These are phyloP conservation scores for Amanita muscaria DNA, from an alignment of 768 basidiomycete species.

Conservation along the genomic window DNA sequence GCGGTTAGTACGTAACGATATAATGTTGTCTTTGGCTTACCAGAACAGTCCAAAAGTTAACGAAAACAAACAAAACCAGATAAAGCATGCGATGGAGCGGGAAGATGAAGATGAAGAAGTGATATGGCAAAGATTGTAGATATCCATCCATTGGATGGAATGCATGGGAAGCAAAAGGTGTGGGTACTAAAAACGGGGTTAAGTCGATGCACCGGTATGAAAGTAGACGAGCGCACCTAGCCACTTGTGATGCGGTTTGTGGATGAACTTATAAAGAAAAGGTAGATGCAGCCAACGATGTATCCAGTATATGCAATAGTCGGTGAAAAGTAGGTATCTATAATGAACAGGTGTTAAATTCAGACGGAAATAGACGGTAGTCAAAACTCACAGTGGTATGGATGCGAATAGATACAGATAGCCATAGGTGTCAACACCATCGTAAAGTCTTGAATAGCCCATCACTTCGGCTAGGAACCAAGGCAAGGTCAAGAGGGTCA, in stretches of 20 bases:
- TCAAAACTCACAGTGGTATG: constrained; percentile 49
- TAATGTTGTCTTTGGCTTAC: constrained; percentile 34
- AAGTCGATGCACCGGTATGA: not conserved
- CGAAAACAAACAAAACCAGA: constrained; percentile 78
- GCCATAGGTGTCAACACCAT: constrained; percentile 72
- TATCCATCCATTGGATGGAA: constrained; percentile 97
- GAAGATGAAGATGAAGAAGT: constrained; percentile 84
- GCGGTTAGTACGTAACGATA: not conserved
- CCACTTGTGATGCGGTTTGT: constrained; percentile 99
- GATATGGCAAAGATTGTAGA: constrained; percentile 90
- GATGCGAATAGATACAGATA: constrained; percentile 64
- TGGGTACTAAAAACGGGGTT: constrained; percentile 58
- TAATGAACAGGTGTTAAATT: constrained; percentile 10
- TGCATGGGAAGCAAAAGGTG: constrained; percentile 94
- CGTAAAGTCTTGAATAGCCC: constrained; percentile 76
- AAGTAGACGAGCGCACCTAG: constrained; percentile 42
- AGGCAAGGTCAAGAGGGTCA: constrained; percentile 80
- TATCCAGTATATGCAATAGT: constrained; percentile 95
- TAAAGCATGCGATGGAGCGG: constrained; percentile 83
- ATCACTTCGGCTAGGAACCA: constrained; percentile 92
- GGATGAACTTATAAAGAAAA: constrained; percentile 76
- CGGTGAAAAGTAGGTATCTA: constrained; percentile 46
- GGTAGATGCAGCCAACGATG: constrained; percentile 87
- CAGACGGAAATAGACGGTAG: not conserved
- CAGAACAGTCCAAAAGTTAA: constrained; percentile 92